phyloP scores from a whole-genome alignment of 2,329 filamentous ascomycete genomes.

The Fusarium lateritium region DNA sequence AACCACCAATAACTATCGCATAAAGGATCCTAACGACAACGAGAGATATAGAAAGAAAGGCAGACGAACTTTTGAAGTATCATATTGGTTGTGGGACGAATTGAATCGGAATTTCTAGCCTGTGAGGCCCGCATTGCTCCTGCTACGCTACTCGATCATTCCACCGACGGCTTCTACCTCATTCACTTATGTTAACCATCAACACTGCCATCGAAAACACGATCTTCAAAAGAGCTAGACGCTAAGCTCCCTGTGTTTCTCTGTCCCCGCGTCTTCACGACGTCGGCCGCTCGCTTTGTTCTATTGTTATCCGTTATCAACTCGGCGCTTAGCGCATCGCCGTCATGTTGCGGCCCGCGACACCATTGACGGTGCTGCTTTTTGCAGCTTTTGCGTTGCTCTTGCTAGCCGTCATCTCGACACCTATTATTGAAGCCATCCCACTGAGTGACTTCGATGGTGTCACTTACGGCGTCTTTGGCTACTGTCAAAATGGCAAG shows the following conservation, averaged over 20 bases:
- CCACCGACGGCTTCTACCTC: slow-evolving; percentile 7
- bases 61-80: not conserved
- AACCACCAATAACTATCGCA: slow-evolving; percentile 10
- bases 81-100: slow-evolving; percentile 11
- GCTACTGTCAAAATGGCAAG: slow-evolving; percentile 77
- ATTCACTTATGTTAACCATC: slow-evolving; percentile 31
- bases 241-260: slow-evolving; percentile 11
- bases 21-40: not conserved
- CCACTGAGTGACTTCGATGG: slow-evolving; percentile 84
- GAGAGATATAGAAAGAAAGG: not conserved
- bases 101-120: slow-evolving; percentile 3
- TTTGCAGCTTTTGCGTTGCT: slow-evolving; percentile 88
- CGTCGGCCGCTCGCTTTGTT: slow-evolving; percentile 40
- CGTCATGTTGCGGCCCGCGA: slow-evolving; percentile 91
- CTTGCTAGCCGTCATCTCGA: slow-evolving; percentile 89
- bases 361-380: slow-evolving; percentile 88
- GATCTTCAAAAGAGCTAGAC: slow-evolving; percentile 2
- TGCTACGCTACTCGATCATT: slow-evolving; percentile 10
- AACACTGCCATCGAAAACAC: slow-evolving; percentile 18
- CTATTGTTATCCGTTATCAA: slow-evolving; percentile 20
- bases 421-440: slow-evolving; percentile 88
- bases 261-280: slow-evolving; percentile 43
- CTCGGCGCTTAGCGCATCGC: slow-evolving; percentile 47
- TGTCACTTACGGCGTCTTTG: slow-evolving; percentile 92
- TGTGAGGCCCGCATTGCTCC: slow-evolving; percentile 1